Conservation (phyloP, 306 rosid genomes). For the Elaeagnus macrophylla region DNA sequence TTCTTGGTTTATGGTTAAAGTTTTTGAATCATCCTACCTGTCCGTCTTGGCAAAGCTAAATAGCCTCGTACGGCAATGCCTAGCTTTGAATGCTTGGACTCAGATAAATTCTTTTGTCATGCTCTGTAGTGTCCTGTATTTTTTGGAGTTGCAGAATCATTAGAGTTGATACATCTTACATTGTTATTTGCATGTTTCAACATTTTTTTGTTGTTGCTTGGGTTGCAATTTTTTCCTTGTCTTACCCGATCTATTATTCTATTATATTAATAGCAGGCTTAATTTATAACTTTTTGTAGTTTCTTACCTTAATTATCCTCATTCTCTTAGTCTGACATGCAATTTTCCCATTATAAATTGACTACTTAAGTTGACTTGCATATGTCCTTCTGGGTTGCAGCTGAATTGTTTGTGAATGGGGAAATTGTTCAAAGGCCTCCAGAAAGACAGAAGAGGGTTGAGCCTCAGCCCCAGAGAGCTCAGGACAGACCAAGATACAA, state of each 20-base stretch:
- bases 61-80: slow-evolving; percentile 26
- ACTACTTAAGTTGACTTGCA: background rate
- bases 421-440: slow-evolving; percentile 90
- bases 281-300: too few species aligned
- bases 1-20: background rate
- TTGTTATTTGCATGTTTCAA: too few species aligned
- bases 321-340: background rate
- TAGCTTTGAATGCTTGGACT: slow-evolving; percentile 75
- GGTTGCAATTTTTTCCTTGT: too few species aligned
- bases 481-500: slow-evolving; percentile 87
- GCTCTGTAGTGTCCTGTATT: slow-evolving; percentile 25
- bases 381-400: slow-evolving; percentile 35
- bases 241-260: too few species aligned
- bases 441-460: slow-evolving; percentile 93
- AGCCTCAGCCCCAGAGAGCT: slow-evolving; percentile 80
- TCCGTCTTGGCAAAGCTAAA: slow-evolving; percentile 73
- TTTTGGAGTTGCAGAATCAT: slow-evolving; percentile 32
- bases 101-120: slow-evolving; percentile 21
- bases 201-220: background rate
- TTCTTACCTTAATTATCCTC: too few species aligned
- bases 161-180: slow-evolving; percentile 31
- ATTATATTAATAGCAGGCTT: too few species aligned
- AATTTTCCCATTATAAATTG: background rate
- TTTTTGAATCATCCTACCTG: slow-evolving; percentile 3
- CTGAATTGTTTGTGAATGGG: slow-evolving; percentile 82